A percentile compares a stretch with the other conserved stretches of the same genome.
phyloP scores from a whole-genome alignment of 306 rosid species.

The Trifolium pratense region DNA sequence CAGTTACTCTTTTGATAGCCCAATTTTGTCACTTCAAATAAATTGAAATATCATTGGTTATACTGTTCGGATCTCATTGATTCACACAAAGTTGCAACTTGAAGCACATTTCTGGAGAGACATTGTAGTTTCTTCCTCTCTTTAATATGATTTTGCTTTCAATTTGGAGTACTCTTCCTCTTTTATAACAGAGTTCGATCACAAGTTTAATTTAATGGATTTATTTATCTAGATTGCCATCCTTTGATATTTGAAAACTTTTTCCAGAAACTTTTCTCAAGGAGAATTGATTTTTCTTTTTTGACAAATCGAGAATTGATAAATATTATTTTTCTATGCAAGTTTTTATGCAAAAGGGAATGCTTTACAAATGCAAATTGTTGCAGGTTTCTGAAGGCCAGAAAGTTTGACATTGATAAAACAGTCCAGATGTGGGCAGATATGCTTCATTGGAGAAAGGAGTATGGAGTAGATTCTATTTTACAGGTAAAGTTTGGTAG shows the following conservation, averaged over 20 bases:
- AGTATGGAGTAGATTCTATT: slow-evolving; percentile 68
- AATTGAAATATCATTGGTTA: slow-evolving; percentile 11
- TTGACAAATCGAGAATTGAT: background rate
- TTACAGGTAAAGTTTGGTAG: slow-evolving; percentile 60
- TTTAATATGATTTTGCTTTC: slow-evolving; percentile 21
- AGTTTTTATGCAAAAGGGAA: slow-evolving; percentile 4
- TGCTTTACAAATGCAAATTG: slow-evolving; percentile 27
- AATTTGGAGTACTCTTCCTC: slow-evolving; percentile 21
- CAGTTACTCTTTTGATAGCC: slow-evolving; percentile 33
- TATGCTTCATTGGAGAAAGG: slow-evolving; percentile 94
- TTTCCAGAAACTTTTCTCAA: background rate
- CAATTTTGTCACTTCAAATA: slow-evolving; percentile 17
- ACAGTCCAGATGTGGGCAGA: slow-evolving; percentile 88
- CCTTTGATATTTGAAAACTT: slow-evolving; percentile 9
- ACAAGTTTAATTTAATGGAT: slow-evolving; percentile 22
- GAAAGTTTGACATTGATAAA: slow-evolving; percentile 89
- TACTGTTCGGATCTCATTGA: slow-evolving; percentile 25
- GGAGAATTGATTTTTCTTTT: background rate
- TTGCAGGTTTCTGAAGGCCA: slow-evolving; percentile 90
- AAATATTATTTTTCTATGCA: background rate
- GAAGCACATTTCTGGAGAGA: slow-evolving; percentile 16
- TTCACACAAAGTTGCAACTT: slow-evolving; percentile 16
- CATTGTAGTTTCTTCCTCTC: slow-evolving; percentile 28
- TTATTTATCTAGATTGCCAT: slow-evolving; percentile 24
- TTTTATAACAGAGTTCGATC: background rate